Evolutionary conservation across 2,329 filamentous ascomycete species (phyloP), one percentile per base, ranked within the genome.

Genomic region (Penicillium vulpinum): DNA sequence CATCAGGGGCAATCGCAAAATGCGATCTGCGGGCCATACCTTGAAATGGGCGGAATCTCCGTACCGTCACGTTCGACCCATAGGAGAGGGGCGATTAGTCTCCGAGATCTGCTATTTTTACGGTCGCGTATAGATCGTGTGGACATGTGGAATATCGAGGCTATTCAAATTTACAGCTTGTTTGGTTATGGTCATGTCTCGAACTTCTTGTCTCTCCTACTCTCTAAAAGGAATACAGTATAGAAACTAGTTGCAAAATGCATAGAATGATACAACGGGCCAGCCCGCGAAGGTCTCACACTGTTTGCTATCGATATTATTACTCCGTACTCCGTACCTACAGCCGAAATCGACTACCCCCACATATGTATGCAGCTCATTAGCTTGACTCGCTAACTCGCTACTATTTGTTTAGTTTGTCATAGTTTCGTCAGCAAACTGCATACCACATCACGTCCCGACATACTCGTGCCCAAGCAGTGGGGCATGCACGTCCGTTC

Each of bases 31-130:
- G 56, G 52, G n/a, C 44, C 18, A 53, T 29, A 21, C 9, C 54
- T 61, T 48, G 40, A n/a, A 58, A 64, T 47, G 28, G 56, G 61
- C 40, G 44, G 46, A 48, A 60, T 36, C 51, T 61, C 61, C 59
- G 59, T 54, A 33, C 18, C 16, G 35, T 48, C 52, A 38, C 31
- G 18, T 39, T 54, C 24, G 43, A 63, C 54, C 54, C 56, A 46
- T 62, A 52, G 56, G n/a, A 53, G 38, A 28, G 16, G 10, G 43
- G 29, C 58, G 62, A 57, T 58, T 48, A 51, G 59, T 57, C 43
- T 51, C 22, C 35, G 28, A 44, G 8, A n/a, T 33, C 31, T 46
- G 21, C 21, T n/a, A n/a, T 43, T 54, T 54, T 40, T 40, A 56
- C 48, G 54, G 33, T 56, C 47, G 53, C 40, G 9, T 22, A 49